phyloP scores from a whole-genome alignment of 768 basidiomycete species.

The Sutorius australiensis region DNA sequence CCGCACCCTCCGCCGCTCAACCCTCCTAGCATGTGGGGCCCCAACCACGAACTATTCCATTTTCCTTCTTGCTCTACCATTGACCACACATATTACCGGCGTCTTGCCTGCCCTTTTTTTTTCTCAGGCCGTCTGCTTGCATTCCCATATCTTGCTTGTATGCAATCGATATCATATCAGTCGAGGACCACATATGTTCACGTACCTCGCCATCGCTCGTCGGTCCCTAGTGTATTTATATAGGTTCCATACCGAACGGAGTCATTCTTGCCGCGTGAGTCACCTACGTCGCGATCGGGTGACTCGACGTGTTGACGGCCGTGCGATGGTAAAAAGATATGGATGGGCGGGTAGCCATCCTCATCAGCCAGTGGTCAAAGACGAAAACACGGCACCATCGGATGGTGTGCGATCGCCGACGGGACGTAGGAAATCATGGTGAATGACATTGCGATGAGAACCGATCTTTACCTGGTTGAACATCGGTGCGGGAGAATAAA shows the following conservation, averaged over 20 bases:
- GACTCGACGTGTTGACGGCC: conserved; percentile 1
- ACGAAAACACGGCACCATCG: background rate
- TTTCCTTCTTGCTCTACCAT: background rate
- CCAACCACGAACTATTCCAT: background rate
- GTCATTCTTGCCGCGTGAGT: conserved; percentile 1
- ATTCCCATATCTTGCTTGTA: background rate
- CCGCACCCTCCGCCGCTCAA: conserved; percentile 16
- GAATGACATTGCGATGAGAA: background rate
- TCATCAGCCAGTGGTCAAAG: too few relatives aligned
- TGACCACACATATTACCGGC: background rate
- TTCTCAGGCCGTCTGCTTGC: background rate
- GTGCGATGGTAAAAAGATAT: too few relatives aligned
- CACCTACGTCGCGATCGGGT: conserved; percentile 2
- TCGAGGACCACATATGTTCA: conserved; percentile 5
- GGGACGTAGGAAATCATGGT: background rate
- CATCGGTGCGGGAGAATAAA: background rate
- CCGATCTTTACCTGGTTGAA: background rate
- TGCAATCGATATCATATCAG: conserved; percentile 21
- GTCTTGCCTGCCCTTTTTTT: background rate
- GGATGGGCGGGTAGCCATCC: too few relatives aligned
- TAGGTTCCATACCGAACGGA: conserved; percentile 2
- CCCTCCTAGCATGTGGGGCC: conserved; percentile 1
- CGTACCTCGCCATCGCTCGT: conserved; percentile 22
- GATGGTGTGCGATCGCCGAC: background rate
- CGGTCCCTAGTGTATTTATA: conserved; percentile 13